These are phyloP conservation scores for Pochonia chlamydosporia DNA, from an alignment of 2,329 filamentous ascomycete species.

Conservation along the genomic window DNA sequence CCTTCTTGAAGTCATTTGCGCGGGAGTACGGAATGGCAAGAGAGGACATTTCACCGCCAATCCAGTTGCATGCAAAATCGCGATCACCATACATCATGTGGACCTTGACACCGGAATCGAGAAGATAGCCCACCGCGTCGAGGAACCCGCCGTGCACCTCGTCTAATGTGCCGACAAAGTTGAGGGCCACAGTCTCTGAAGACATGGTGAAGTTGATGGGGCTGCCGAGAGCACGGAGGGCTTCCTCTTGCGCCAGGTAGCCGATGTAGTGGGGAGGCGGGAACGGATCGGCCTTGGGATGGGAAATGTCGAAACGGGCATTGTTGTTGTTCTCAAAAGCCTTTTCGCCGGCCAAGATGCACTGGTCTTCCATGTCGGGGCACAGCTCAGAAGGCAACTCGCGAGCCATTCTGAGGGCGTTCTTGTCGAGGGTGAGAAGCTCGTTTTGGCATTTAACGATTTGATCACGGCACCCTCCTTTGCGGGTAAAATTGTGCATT, in stretches of 20 bases:
- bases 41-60: constrained; percentile 66
- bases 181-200: constrained; percentile 34
- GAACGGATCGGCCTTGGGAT: constrained; percentile 52
- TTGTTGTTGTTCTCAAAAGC: constrained; percentile 49
- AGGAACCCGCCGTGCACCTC: constrained; percentile 45
- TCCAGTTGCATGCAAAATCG: constrained; percentile 58
- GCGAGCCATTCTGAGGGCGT: constrained; percentile 31
- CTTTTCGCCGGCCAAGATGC: constrained; percentile 46
- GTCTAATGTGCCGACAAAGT: constrained; percentile 57
- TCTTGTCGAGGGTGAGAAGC: constrained; percentile 46
- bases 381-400: constrained; percentile 24
- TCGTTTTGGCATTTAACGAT: constrained; percentile 44
- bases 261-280: constrained; percentile 55
- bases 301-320: constrained; percentile 56
- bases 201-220: constrained; percentile 51
- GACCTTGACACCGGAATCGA: constrained; percentile 59
- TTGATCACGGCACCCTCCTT: constrained; percentile 46
- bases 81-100: constrained; percentile 64
- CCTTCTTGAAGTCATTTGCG: constrained; percentile 39
- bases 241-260: constrained; percentile 53
- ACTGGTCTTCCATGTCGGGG: constrained; percentile 41
- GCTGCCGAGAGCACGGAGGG: constrained; percentile 56
- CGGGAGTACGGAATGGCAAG: constrained; percentile 52
- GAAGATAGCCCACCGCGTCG: constrained; percentile 50
- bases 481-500: constrained; percentile 22